Conservation (phyloP, 768 basidiomycete species). For the Mycena rebaudengoi region DNA sequence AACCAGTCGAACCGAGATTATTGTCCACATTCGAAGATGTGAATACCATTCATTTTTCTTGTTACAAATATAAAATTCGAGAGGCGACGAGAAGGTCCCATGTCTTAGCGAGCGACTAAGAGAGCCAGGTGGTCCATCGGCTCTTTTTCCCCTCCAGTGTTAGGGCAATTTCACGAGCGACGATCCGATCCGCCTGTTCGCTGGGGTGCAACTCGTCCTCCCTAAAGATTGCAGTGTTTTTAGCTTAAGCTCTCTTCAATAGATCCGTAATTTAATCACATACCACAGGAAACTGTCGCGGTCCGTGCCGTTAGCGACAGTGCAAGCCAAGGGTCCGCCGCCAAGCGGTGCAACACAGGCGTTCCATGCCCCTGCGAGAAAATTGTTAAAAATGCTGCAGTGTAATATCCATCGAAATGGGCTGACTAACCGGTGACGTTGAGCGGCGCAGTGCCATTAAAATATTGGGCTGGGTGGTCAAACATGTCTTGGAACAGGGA, state of each 20-base stretch:
- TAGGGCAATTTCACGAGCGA: constrained; percentile 60
- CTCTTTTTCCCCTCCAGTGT: constrained; percentile 53
- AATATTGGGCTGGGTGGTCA: constrained; percentile 55
- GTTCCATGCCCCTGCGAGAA: constrained; percentile 46
- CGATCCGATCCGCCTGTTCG: constrained; percentile 62
- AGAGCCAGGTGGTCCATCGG: constrained; percentile 61
- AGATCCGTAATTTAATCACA: background rate
- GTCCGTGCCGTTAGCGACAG: constrained; percentile 49
- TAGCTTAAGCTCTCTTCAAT: background rate
- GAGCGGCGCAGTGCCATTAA: constrained; percentile 70
- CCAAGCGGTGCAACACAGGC: constrained; percentile 42
- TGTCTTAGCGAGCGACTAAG: constrained; percentile 31
- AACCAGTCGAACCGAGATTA: too few relatives aligned
- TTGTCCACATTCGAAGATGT: too few relatives aligned
- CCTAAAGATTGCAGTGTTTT: constrained; percentile 39
- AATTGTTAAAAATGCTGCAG: constrained; percentile 50
- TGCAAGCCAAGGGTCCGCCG: constrained; percentile 40
- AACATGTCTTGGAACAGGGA: constrained; percentile 68
- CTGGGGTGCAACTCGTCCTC: constrained; percentile 70
- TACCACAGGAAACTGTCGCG: constrained; percentile 70
- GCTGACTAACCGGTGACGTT: constrained; percentile 62
- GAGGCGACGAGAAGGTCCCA: background rate
- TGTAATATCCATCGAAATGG: constrained; percentile 49
- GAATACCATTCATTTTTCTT: too few relatives aligned
- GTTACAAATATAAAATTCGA: background rate